A percentile compares a stretch with the other conserved stretches of the same genome.
Evolutionary conservation across 371 early-diverging fungal genomes (phyloP).

Genomic region (Rhizopus delemar): DNA sequence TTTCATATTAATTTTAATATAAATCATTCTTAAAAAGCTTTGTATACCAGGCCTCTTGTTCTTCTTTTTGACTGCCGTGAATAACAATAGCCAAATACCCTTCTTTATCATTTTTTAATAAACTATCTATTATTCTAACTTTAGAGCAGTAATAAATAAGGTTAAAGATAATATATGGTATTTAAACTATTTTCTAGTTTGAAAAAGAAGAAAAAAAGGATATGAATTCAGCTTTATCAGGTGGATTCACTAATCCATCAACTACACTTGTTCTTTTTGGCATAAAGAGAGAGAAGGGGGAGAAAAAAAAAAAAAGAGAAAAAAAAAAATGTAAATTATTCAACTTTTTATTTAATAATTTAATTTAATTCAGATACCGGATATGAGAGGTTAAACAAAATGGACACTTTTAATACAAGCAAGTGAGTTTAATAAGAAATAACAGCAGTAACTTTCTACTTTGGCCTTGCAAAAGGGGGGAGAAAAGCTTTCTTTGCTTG

Average conservation of each 20-base stretch:
- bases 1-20: background rate
- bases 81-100: constrained; percentile 22
- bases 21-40: background rate
- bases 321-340: background rate
- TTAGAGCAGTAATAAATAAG: constrained; percentile 26
- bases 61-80: constrained; percentile 5
- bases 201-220: constrained; percentile 32
- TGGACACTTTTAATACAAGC: too few relatives aligned
- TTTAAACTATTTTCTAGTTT: background rate
- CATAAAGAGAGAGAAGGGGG: background rate
- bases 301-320: constrained; percentile 1
- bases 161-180: constrained; percentile 15
- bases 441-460: too few relatives aligned
- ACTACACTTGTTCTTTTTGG: constrained; percentile 8
- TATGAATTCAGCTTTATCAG: constrained; percentile 38
- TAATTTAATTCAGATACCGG: too few relatives aligned
- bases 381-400: too few relatives aligned
- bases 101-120: background rate
- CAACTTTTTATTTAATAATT: too few relatives aligned
- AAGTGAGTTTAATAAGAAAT: too few relatives aligned
- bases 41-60: constrained; percentile 28
- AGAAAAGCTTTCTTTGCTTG: too few relatives aligned
- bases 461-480: too few relatives aligned
- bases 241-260: constrained; percentile 18
- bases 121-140: constrained; percentile 21